Evolutionary conservation across 1,139 yeast species (phyloP).

Genomic region (Chernovozyma sophiae-reginae): DNA sequence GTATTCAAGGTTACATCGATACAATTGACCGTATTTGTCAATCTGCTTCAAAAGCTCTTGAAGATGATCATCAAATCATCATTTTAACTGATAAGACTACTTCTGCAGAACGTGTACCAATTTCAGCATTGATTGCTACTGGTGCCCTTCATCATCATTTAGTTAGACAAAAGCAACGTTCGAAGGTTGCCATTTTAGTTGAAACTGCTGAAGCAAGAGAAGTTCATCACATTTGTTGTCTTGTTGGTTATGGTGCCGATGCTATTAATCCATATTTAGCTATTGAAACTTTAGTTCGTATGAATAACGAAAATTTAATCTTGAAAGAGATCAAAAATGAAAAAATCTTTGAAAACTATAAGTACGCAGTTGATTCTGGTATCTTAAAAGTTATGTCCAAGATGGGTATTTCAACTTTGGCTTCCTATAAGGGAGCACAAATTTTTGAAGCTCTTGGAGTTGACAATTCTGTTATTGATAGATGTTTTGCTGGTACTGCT

Average conservation of each 20-base stretch:
- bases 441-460: conserved; percentile 96
- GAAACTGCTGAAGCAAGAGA: conserved; percentile 98
- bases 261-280: conserved; percentile 93
- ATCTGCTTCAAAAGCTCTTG: conserved; percentile 83
- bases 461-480: conserved; percentile 90
- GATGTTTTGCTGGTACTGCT: conserved; percentile 96
- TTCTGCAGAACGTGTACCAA: conserved; percentile 61
- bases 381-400: conserved; percentile 95
- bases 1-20: conserved; percentile 77
- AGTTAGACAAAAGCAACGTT: conserved; percentile 93
- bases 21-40: conserved; percentile 85
- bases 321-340: conserved; percentile 57
- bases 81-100: conserved; percentile 71
- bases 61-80: conserved; percentile 67
- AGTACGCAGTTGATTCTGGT: conserved; percentile 82
- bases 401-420: conserved; percentile 98
- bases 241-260: conserved; percentile 97
- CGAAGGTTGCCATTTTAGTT: conserved; percentile 85
- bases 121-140: conserved; percentile 88
- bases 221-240: conserved; percentile 91
- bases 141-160: conserved; percentile 97
- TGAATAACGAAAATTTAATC: conserved; percentile 78
- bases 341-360: conserved; percentile 69
- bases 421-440: conserved; percentile 98
- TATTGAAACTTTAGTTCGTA: conserved; percentile 79